Percentiles rank a stretch among this genome's conserved stretches.
Conservation (phyloP, 1,139 yeast genomes). For the Chernovozyma aurita region DNA sequence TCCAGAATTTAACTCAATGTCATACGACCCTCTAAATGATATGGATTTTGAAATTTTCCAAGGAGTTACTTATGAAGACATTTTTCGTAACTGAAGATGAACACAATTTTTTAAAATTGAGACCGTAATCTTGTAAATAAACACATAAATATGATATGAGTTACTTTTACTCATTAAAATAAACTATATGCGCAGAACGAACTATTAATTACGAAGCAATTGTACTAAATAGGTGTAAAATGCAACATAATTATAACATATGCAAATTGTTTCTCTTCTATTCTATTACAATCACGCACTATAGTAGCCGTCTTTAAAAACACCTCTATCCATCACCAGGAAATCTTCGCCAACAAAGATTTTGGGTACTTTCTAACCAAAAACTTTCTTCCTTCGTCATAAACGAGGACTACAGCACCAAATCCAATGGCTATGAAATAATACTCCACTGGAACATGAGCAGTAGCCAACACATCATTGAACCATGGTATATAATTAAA, state of each 20-base stretch:
- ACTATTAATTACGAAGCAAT: background rate
- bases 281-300: too few relatives aligned
- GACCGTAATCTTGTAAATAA: too few relatives aligned
- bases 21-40: too few relatives aligned
- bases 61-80: slow-evolving; percentile 9
- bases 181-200: background rate
- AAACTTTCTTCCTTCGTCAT: slow-evolving; percentile 43
- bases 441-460: slow-evolving; percentile 43
- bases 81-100: too few relatives aligned
- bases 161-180: slow-evolving; percentile 1
- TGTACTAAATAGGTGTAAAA: background rate
- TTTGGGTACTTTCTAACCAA: slow-evolving; percentile 33
- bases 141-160: too few relatives aligned
- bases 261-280: too few relatives aligned
- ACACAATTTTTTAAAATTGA: too few relatives aligned
- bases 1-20: too few relatives aligned
- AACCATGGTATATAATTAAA: slow-evolving; percentile 44
- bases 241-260: too few relatives aligned
- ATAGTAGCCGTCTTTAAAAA: background rate
- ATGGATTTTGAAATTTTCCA: slow-evolving; percentile 8
- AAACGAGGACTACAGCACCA: slow-evolving; percentile 32
- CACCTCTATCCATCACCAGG: slow-evolving; percentile 27
- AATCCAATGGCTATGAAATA: slow-evolving; percentile 46
- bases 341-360: slow-evolving; percentile 32
- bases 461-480: slow-evolving; percentile 33